Conservation (phyloP, 208 protist genomes). For the Entamoeba invadens region DNA sequence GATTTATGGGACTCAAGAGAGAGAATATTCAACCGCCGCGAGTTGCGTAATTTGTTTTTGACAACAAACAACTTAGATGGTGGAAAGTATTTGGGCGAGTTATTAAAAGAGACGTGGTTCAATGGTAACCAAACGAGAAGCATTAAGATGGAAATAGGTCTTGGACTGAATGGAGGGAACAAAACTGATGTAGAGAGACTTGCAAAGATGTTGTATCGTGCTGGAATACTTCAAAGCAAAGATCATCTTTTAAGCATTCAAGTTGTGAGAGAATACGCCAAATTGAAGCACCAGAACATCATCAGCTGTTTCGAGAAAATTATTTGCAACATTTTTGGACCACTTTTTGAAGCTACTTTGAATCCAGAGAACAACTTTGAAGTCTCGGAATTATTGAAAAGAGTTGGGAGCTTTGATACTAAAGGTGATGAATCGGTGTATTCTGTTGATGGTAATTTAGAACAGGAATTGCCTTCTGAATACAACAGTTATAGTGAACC, state of each 20-base stretch:
- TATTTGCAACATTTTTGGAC: slow-evolving; percentile 66
- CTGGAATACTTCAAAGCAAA: neutral
- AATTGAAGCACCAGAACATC: neutral
- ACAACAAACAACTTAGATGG: slow-evolving; percentile 6
- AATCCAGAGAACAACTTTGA: slow-evolving; percentile 75
- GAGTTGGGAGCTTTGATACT: slow-evolving; percentile 80
- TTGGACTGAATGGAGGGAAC: neutral
- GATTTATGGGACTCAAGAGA: slow-evolving; percentile 8
- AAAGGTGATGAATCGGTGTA: slow-evolving; percentile 87
- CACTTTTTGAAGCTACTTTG: slow-evolving; percentile 84
- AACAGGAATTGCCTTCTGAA: slow-evolving; percentile 46
- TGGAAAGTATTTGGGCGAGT: slow-evolving; percentile 15
- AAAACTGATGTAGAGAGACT: neutral
- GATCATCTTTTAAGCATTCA: neutral
- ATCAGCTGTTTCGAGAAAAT: neutral
- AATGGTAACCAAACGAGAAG: neutral
- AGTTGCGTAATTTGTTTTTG: slow-evolving; percentile 1
- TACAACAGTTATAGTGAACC: slow-evolving; percentile 74
- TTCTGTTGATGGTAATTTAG: slow-evolving; percentile 36
- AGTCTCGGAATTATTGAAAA: slow-evolving; percentile 78
- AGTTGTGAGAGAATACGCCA: slow-evolving; percentile 7
- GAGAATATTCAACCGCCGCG: neutral
- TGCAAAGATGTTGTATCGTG: neutral
- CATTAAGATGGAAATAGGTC: neutral
- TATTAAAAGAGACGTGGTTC: neutral